Conservation (phyloP, 208 protist genomes). For the Acanthamoeba healyi region DNA sequence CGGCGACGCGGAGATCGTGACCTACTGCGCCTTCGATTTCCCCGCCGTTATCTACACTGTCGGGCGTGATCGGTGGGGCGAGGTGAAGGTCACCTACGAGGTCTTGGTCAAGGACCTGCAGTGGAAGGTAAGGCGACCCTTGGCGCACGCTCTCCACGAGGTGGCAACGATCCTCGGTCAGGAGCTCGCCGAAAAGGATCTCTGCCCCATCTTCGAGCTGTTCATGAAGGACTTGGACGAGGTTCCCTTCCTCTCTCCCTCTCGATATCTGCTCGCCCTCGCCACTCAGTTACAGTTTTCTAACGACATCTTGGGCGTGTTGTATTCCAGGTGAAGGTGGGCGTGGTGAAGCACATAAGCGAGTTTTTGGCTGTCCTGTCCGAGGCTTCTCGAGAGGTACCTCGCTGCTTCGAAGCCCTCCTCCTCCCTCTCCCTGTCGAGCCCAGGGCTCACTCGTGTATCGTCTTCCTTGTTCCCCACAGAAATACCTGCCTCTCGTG, state of each 20-base stretch:
- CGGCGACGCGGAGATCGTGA: conserved; percentile 93
- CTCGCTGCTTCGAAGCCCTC: not conserved
- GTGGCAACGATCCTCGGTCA: conserved; percentile 94
- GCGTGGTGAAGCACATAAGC: conserved; percentile 48
- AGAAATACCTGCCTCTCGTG: conserved; percentile 54
- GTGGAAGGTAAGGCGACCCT: conserved; percentile 96
- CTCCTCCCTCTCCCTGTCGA: not conserved
- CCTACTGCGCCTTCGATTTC: conserved; percentile 96
- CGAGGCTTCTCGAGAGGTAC: conserved; percentile 1
- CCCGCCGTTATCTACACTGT: conserved; percentile 95
- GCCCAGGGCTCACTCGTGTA: not conserved
- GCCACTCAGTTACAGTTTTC: not conserved
- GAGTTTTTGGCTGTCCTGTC: conserved; percentile 47
- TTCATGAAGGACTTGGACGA: conserved; percentile 97
- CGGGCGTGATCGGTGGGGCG: conserved; percentile 92
- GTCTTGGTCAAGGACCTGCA: conserved; percentile 96
- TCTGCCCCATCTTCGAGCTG: conserved; percentile 94
- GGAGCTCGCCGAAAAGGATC: conserved; percentile 92
- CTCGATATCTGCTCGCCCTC: not conserved
- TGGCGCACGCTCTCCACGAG: conserved; percentile 96
- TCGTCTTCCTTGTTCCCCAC: not conserved
- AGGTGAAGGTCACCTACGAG: conserved; percentile 94
- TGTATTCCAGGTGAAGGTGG: conserved; percentile 31
- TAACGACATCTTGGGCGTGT: too few species aligned
- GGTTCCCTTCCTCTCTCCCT: conserved; percentile 87